phyloP scores from a whole-genome alignment of 176 grass and related monocot genomes.

The Musa itinerans region DNA sequence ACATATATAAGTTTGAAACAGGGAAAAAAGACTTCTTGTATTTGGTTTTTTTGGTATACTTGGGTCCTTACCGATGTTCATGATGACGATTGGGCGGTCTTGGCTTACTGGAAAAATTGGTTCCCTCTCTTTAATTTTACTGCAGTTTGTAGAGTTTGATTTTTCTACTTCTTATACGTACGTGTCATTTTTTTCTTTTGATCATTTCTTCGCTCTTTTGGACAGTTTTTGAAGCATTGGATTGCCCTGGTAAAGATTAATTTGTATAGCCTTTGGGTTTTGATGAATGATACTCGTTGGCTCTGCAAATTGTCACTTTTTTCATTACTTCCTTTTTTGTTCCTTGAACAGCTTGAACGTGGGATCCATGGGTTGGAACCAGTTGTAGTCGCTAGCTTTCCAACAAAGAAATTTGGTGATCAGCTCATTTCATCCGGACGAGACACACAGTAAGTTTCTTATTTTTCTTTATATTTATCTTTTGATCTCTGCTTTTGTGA shows the following conservation, averaged over 20 bases:
- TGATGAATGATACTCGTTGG: not conserved
- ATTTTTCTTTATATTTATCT: not conserved
- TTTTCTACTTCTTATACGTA: not conserved
- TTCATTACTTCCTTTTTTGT: not conserved
- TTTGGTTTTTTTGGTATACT: too few relatives aligned
- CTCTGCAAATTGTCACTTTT: not conserved
- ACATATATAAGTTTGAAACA: too few relatives aligned
- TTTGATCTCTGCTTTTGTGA: not conserved
- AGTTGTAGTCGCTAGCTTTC: conserved; percentile 46
- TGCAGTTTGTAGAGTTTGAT: not conserved
- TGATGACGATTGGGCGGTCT: too few relatives aligned
- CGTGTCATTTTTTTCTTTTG: not conserved
- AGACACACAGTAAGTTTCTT: conserved; percentile 46
- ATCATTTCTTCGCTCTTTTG: not conserved
- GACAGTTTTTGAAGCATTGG: not conserved
- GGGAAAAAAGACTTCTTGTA: too few relatives aligned
- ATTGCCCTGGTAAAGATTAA: not conserved
- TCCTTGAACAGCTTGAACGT: conserved; percentile 36
- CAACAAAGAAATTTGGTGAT: conserved; percentile 48
- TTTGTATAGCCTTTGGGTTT: not conserved
- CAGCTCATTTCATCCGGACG: conserved; percentile 13
- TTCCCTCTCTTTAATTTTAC: not conserved
- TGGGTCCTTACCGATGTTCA: too few relatives aligned
- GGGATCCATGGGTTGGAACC: conserved; percentile 50
- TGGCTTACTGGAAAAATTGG: not conserved